These are phyloP conservation scores for Kwoniella mangroviensis DNA, from an alignment of 768 basidiomycete species.

Conservation along the genomic window DNA sequence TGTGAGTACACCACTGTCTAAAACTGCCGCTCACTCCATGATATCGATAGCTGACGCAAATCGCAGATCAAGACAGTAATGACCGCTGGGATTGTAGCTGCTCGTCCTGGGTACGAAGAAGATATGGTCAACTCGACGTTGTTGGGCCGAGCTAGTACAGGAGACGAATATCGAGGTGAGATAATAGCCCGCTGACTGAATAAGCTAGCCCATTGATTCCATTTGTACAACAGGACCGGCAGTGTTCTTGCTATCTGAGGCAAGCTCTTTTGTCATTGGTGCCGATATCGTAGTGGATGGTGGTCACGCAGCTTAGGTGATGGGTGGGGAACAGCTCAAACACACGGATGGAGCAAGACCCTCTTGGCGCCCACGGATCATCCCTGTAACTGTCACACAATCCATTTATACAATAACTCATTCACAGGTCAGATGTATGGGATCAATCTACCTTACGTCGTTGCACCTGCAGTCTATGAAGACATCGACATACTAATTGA, in stretches of 20 bases:
- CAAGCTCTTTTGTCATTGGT: constrained; percentile 56
- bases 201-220: background rate
- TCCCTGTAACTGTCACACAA: too few species aligned
- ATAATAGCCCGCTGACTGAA: background rate
- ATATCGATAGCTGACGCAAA: background rate
- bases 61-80: constrained; percentile 40
- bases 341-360: too few species aligned
- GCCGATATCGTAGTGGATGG: constrained; percentile 52
- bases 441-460: too few species aligned
- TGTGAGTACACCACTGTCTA: constrained; percentile 20
- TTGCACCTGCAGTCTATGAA: too few species aligned
- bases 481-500: too few species aligned
- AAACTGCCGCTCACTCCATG: background rate
- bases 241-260: constrained; percentile 55
- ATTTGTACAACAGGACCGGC: constrained; percentile 32
- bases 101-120: constrained; percentile 41
- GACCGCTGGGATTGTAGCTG: constrained; percentile 47
- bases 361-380: too few species aligned
- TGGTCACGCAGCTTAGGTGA: constrained; percentile 41
- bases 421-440: too few species aligned
- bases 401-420: too few species aligned
- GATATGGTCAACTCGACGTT: constrained; percentile 41
- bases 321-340: too few species aligned
- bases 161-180: constrained; percentile 50
- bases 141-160: constrained; percentile 44